Evolutionary conservation across 805 yeast species (phyloP).

Genomic region (Ogataea trehalophila): DNA sequence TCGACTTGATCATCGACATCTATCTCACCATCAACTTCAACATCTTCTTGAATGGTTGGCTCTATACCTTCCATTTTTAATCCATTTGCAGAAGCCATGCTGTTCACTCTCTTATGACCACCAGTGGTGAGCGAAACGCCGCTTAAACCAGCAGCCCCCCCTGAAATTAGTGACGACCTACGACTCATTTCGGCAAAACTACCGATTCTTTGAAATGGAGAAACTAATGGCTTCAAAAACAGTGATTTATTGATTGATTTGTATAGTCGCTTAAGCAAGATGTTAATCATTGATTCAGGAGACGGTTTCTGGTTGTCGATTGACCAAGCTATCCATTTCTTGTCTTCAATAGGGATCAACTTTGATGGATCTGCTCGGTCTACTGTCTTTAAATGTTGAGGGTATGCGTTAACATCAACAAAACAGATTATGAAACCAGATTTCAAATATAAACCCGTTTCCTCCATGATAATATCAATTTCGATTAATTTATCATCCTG

Average conservation of each 20-base stretch:
- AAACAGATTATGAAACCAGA: slow-evolving; percentile 42
- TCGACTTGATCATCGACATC: background rate
- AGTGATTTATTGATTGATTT: slow-evolving; percentile 36
- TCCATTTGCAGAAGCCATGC: background rate
- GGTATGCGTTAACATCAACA: slow-evolving; percentile 31
- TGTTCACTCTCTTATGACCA: background rate
- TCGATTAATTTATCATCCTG: slow-evolving; percentile 25
- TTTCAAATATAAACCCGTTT: slow-evolving; percentile 49
- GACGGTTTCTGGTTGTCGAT: slow-evolving; percentile 28
- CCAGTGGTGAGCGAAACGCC: background rate
- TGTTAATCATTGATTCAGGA: slow-evolving; percentile 36
- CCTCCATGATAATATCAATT: slow-evolving; percentile 48
- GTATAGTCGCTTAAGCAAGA: slow-evolving; percentile 42
- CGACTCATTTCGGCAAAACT: slow-evolving; percentile 24
- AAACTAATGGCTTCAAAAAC: slow-evolving; percentile 12
- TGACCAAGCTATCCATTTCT: slow-evolving; percentile 30
- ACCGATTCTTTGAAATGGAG: slow-evolving; percentile 24
- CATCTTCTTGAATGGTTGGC: background rate
- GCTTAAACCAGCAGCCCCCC: background rate
- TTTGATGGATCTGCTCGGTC: slow-evolving; percentile 5
- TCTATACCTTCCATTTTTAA: too few species aligned
- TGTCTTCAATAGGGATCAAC: slow-evolving; percentile 5
- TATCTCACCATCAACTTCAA: background rate
- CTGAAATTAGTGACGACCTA: slow-evolving; percentile 2
- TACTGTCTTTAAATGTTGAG: slow-evolving; percentile 3